A percentile compares a stretch with the other conserved stretches of the same genome.
phyloP scores from a whole-genome alignment of 1,139 yeast species.

The Candida buenavistaensis region DNA sequence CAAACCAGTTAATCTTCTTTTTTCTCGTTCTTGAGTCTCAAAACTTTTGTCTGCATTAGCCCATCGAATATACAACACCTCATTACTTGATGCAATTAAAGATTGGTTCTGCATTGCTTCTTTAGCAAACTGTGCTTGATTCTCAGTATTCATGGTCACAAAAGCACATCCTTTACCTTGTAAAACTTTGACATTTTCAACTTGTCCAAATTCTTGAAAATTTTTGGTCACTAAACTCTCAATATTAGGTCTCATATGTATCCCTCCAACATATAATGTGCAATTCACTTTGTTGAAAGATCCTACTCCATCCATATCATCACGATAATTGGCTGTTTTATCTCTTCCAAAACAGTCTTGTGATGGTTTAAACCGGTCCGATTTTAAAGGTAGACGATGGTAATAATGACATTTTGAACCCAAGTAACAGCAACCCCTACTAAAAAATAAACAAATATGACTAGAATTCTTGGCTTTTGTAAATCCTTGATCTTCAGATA shows the following conservation, averaged over 20 bases:
- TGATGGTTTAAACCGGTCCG: conserved; percentile 53
- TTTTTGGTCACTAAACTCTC: conserved; percentile 40
- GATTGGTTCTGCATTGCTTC: conserved; percentile 90
- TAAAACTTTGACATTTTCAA: conserved; percentile 68
- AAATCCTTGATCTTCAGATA: conserved; percentile 67
- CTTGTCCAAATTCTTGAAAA: conserved; percentile 75
- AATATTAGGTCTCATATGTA: conserved; percentile 33
- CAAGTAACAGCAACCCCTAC: conserved; percentile 81
- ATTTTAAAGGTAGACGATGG: conserved; percentile 68
- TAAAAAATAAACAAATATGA: conserved; percentile 78
- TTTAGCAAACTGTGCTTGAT: conserved; percentile 88
- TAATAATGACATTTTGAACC: conserved; percentile 76
- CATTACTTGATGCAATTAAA: conserved; percentile 49
- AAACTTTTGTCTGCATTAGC: conserved; percentile 90
- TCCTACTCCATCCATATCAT: conserved; percentile 95
- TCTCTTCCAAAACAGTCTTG: conserved; percentile 94
- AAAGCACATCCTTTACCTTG: conserved; percentile 73
- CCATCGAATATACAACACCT: conserved; percentile 77
- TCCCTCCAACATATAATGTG: conserved; percentile 77
- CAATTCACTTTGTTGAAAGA: conserved; percentile 69
- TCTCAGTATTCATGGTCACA: conserved; percentile 65
- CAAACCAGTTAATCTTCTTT: conserved; percentile 36
- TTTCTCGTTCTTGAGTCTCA: conserved; percentile 53
- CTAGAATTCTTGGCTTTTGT: conserved; percentile 60
- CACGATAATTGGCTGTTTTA: conserved; percentile 76